A percentile compares a stretch with the other conserved stretches of the same genome.
These are phyloP conservation scores for Ceriops tagal DNA, from an alignment of 345 rosid genomes.

Conservation along the genomic window DNA sequence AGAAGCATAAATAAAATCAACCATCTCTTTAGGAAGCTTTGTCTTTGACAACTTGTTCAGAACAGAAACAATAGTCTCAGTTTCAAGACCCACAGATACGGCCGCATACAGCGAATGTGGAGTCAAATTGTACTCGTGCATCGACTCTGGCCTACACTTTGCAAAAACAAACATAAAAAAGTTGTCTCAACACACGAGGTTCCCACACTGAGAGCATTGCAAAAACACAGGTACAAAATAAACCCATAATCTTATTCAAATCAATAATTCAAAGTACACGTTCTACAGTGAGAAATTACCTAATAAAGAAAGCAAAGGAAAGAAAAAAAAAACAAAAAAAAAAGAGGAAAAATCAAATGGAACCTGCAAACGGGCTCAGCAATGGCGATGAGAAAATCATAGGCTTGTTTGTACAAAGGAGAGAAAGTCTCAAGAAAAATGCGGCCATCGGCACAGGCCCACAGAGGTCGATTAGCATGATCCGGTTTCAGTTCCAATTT, in stretches of 20 bases:
- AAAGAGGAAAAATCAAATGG: background rate
- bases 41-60: slow-evolving; percentile 90
- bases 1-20: slow-evolving; percentile 76
- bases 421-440: slow-evolving; percentile 86
- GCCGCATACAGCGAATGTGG: slow-evolving; percentile 97
- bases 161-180: slow-evolving; percentile 5
- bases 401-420: slow-evolving; percentile 86
- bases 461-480: slow-evolving; percentile 77
- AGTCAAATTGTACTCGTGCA: slow-evolving; percentile 96
- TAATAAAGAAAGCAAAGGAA: background rate
- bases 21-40: slow-evolving; percentile 84
- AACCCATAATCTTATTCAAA: background rate
- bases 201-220: too few species aligned
- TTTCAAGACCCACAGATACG: slow-evolving; percentile 91
- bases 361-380: slow-evolving; percentile 99
- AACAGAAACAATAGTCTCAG: slow-evolving; percentile 79
- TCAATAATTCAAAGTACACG: too few species aligned
- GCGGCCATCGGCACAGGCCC: slow-evolving; percentile 96
- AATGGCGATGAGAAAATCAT: slow-evolving; percentile 90
- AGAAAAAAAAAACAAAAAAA: too few species aligned
- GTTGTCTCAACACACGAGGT: too few species aligned
- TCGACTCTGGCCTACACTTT: slow-evolving; percentile 76
- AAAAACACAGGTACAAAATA: background rate
- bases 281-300: too few species aligned
- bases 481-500: slow-evolving; percentile 77